Percentiles rank a stretch among this genome's conserved stretches.
Evolutionary conservation across 179 eudicot genomes (phyloP).

Genomic region (Actinidia polygama): DNA sequence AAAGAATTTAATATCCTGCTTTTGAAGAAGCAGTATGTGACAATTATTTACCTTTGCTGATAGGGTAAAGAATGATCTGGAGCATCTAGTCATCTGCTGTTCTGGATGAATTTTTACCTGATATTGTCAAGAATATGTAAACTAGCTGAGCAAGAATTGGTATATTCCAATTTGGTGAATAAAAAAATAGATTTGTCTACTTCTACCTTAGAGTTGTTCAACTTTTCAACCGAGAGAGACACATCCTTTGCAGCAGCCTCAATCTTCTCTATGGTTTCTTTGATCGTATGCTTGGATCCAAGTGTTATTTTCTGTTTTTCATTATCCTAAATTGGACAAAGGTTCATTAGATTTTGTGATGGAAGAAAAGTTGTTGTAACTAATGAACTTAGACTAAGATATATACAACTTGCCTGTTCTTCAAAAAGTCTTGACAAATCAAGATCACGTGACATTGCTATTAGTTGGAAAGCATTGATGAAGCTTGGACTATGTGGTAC

Average conservation of each 20-base stretch:
- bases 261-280: conserved; percentile 55
- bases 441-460: conserved; percentile 60
- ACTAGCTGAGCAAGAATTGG: not conserved
- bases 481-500: conserved; percentile 36
- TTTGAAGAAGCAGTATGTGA: not conserved
- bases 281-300: conserved; percentile 51
- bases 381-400: not conserved
- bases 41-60: conserved; percentile 45
- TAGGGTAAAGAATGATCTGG: conserved; percentile 48
- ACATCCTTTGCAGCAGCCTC: conserved; percentile 61
- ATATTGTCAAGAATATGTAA: not conserved
- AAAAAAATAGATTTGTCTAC: not conserved
- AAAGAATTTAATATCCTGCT: conserved; percentile 11
- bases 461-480: conserved; percentile 69
- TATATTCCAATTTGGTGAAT: conserved; percentile 1
- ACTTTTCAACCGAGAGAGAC: conserved; percentile 47
- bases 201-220: conserved; percentile 52
- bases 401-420: conserved; percentile 40
- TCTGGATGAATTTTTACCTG: conserved; percentile 50
- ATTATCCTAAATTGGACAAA: conserved; percentile 36
- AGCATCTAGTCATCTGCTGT: conserved; percentile 37
- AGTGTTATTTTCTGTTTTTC: conserved; percentile 46
- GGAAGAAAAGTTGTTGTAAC: not conserved
- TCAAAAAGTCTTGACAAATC: conserved; percentile 59
- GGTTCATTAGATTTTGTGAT: not conserved